Evolutionary conservation across 805 yeast genomes (phyloP).

Genomic region (Aciculoconidium aculeatum): DNA sequence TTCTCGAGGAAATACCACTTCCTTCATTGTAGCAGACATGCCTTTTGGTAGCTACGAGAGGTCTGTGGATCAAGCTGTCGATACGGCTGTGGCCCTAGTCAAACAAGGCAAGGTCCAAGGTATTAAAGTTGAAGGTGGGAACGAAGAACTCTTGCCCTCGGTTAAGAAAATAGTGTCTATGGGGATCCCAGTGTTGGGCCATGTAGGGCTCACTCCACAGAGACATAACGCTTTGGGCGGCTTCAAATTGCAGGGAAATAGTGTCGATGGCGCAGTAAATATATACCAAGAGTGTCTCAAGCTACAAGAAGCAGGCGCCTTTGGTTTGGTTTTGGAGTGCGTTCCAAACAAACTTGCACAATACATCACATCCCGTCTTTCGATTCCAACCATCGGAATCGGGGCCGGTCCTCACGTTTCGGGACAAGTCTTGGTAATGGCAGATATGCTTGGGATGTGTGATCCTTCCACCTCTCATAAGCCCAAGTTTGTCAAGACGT

Average conservation of each 20-base stretch:
- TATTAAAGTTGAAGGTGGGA: conserved; percentile 82
- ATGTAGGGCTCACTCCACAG: conserved; percentile 91
- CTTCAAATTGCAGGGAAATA: conserved; percentile 77
- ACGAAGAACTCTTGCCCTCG: conserved; percentile 43
- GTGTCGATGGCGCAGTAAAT: conserved; percentile 45
- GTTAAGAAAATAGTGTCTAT: conserved; percentile 51
- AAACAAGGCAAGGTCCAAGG: conserved; percentile 57
- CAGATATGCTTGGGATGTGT: conserved; percentile 76
- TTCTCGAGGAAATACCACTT: conserved; percentile 56
- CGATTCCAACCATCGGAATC: conserved; percentile 86
- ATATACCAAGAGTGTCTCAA: conserved; percentile 63
- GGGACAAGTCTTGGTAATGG: conserved; percentile 87
- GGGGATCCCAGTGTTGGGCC: conserved; percentile 90
- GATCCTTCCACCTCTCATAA: conserved; percentile 44
- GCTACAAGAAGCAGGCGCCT: conserved; percentile 72
- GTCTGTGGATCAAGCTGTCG: conserved; percentile 56
- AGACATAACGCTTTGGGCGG: conserved; percentile 76
- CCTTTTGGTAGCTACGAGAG: conserved; percentile 85
- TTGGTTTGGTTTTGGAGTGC: conserved; percentile 74
- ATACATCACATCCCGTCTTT: conserved; percentile 51
- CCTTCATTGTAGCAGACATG: conserved; percentile 75
- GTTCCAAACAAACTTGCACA: conserved; percentile 71
- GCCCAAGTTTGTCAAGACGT: conserved; percentile 70
- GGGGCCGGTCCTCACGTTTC: conserved; percentile 85
- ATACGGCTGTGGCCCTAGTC: conserved; percentile 50